Conservation (phyloP, 371 early-diverging fungal species). For the Haplosporangium sp. region DNA sequence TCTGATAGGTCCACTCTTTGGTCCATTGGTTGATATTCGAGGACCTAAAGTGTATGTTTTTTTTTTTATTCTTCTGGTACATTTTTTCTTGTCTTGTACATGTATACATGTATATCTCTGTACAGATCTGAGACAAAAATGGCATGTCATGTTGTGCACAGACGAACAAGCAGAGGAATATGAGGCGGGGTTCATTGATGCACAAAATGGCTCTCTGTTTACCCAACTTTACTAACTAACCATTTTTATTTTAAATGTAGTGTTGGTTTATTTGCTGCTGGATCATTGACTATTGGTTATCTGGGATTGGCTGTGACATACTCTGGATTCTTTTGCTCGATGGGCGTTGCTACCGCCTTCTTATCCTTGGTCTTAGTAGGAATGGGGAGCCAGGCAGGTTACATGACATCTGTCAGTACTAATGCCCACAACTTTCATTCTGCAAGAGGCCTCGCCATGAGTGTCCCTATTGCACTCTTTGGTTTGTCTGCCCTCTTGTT, state of each 20-base stretch:
- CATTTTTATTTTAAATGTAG: conserved; percentile 14
- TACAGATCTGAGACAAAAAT: not conserved
- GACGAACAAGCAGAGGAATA: not conserved
- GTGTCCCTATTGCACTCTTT: conserved; percentile 70
- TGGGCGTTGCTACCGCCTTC: conserved; percentile 58
- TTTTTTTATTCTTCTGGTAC: not conserved
- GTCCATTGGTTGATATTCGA: conserved; percentile 57
- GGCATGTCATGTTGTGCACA: not conserved
- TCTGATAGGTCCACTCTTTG: conserved; percentile 64
- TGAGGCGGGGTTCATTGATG: no score
- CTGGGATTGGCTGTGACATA: conserved; percentile 53
- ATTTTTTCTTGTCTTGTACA: not conserved
- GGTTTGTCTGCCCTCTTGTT: conserved; percentile 79
- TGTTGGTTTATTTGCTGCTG: conserved; percentile 56
- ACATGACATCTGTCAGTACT: conserved; percentile 71
- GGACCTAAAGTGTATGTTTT: conserved; percentile 61
- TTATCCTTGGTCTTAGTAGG: conserved; percentile 68
- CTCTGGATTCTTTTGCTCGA: conserved; percentile 41
- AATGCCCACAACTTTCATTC: conserved; percentile 70
- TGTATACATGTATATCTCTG: not conserved
- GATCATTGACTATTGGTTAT: conserved; percentile 56
- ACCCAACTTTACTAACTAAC: not conserved
- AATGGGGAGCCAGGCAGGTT: conserved; percentile 69
- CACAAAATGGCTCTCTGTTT: no score
- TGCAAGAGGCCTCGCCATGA: conserved; percentile 72